phyloP scores from a whole-genome alignment of 2,329 filamentous ascomycete species.

The Fusarium falciforme region DNA sequence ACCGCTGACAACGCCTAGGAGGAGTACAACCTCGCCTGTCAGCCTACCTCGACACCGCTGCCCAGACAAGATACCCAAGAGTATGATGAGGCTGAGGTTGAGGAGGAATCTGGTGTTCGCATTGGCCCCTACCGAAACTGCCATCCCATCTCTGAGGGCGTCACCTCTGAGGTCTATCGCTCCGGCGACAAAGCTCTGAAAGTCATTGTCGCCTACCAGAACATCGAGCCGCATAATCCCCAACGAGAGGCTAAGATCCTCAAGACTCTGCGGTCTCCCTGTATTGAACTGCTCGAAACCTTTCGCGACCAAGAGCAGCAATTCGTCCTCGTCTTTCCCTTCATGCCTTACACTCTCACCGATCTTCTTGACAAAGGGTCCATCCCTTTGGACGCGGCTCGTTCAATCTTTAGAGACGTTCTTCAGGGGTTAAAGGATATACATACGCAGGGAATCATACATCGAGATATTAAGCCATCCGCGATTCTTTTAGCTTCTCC shows the following conservation, averaged over 20 bases:
- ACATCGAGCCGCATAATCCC: conserved; percentile 85
- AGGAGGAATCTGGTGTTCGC: conserved; percentile 49
- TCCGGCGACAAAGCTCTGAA: conserved; percentile 78
- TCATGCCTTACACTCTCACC: conserved; percentile 78
- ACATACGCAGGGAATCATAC: conserved; percentile 82
- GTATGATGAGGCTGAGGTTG: conserved; percentile 3
- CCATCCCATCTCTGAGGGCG: conserved; percentile 69
- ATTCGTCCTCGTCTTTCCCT: conserved; percentile 87
- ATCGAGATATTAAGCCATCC: conserved; percentile 93
- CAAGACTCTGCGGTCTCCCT: conserved; percentile 62
- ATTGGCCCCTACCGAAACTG: conserved; percentile 68
- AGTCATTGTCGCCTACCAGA: conserved; percentile 79
- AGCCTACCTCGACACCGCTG: conserved; percentile 26
- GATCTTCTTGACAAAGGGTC: conserved; percentile 68
- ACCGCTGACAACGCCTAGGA: conserved; percentile 59
- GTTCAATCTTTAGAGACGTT: conserved; percentile 70
- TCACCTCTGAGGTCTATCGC: conserved; percentile 87
- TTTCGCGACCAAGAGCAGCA: conserved; percentile 78
- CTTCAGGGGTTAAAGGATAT: conserved; percentile 78
- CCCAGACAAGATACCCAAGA: not conserved
- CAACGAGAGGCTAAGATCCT: conserved; percentile 83
- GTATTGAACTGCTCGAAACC: conserved; percentile 76
- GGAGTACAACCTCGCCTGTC: conserved; percentile 64
- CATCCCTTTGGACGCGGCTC: conserved; percentile 48
- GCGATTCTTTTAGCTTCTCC: conserved; percentile 80